Conservation (phyloP, 2,329 filamentous ascomycete genomes). For the Lachnellula subtilissima region DNA sequence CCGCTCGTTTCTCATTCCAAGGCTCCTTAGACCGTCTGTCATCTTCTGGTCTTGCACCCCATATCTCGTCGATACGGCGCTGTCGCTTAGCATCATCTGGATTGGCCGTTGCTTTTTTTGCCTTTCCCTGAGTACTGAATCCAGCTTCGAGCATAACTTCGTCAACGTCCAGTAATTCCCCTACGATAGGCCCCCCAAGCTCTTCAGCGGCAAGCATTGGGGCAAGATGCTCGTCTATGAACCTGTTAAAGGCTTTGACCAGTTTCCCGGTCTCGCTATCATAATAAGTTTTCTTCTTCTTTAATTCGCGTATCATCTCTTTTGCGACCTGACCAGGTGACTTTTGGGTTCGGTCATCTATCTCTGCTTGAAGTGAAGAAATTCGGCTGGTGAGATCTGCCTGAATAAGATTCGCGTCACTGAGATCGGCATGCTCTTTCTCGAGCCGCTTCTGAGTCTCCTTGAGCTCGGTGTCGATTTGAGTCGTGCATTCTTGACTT, state of each 20-base stretch:
- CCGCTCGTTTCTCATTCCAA: slow-evolving; percentile 34
- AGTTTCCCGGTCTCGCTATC: slow-evolving; percentile 57
- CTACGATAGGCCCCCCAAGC: slow-evolving; percentile 75
- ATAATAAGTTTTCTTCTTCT: slow-evolving; percentile 53
- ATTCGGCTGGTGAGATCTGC: slow-evolving; percentile 54
- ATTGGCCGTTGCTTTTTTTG: slow-evolving; percentile 43
- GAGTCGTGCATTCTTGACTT: slow-evolving; percentile 53
- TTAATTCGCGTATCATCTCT: slow-evolving; percentile 58
- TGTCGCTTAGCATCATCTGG: slow-evolving; percentile 49
- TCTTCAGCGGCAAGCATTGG: slow-evolving; percentile 78
- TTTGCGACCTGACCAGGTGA: slow-evolving; percentile 56
- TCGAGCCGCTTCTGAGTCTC: slow-evolving; percentile 45
- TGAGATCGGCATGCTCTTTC: slow-evolving; percentile 44
- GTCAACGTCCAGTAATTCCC: slow-evolving; percentile 64
- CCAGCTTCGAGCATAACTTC: slow-evolving; percentile 54
- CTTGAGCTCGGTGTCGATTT: slow-evolving; percentile 40
- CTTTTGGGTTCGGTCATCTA: slow-evolving; percentile 53
- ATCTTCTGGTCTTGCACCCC: slow-evolving; percentile 36
- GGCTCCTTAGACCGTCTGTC: slow-evolving; percentile 38
- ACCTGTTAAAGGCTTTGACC: slow-evolving; percentile 60
- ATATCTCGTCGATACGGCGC: slow-evolving; percentile 60
- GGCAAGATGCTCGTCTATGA: slow-evolving; percentile 67
- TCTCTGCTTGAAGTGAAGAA: slow-evolving; percentile 50
- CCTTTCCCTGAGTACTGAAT: slow-evolving; percentile 55
- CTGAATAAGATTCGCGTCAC: slow-evolving; percentile 52